Base-by-base conservation (phyloP, 352 stramenopile genomes). In the Phytopythium litorale region DNA sequence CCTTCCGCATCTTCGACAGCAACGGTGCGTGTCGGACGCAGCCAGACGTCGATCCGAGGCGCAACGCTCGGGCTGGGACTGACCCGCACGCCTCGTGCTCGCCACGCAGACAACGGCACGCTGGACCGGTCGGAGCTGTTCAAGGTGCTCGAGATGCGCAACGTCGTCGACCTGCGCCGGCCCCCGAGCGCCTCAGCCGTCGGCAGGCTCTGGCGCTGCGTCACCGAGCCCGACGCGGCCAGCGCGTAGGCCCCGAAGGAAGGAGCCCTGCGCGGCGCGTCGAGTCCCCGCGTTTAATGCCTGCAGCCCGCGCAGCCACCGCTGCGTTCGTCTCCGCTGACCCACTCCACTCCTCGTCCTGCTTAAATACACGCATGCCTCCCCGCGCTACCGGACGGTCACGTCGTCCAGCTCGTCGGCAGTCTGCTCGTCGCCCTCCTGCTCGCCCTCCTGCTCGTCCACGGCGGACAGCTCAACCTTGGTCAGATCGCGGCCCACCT, bases 1-100 rank as follows among this genome's bases (percentile, higher is more conserved):
- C 78, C 13, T 92, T 92, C 63, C 84, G 80, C 19, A 66, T 92
- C 45, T 92, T 92, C 42, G 79, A 92, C 52, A 72, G 71, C 57
- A 77, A 91, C 49, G 81, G 84, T 91, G 56, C 15, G 67, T 18
- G 46, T 18, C 1, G n/a, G 3, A 19, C 19, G 16, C 4, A 50
- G 23, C 21, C 46, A 3, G 8, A 21, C n/a, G 8, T 12, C 0
- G 8, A 45, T n/a, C 13, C 1, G 38, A n/a, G 7, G 38, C 16
- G 16, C 38, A 4, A 21, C 40, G 40, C 40, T 46, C 40, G n/a
- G 21, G 13, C 13, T 8, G 33, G 40, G 7, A 43, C 25, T 32
- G 38, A 38, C 43, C 7, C 33, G 45, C 19, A 35, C 23, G 18
- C 46, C 15, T 54, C 18, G 33, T 60, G 63, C 8, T 43, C 6